These are phyloP conservation scores for Bryoerythrophyllum caledonicum DNA, from an alignment of 225 moss, liverwort and hornwort species.

Conservation along the genomic window DNA sequence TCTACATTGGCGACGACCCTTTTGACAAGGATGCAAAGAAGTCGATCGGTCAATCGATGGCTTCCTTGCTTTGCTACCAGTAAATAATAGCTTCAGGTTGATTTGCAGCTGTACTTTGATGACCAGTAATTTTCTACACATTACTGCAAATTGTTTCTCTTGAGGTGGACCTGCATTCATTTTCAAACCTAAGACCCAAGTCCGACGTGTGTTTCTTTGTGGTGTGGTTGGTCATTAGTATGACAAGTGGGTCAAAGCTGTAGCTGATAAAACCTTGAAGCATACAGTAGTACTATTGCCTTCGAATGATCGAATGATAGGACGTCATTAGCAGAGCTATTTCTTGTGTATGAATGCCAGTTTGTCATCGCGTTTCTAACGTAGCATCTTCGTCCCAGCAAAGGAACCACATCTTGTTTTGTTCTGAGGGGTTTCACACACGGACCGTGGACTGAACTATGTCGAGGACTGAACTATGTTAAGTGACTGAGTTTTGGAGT, in stretches of 20 bases:
- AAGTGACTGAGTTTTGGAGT: too few relatives aligned
- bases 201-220: neutral
- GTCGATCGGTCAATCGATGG: conserved; percentile 50
- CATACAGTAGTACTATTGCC: neutral
- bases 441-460: too few relatives aligned
- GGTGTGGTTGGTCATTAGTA: neutral
- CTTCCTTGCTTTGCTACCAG: conserved; percentile 40
- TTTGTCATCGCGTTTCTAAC: neutral
- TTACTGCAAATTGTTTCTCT: conserved; percentile 5
- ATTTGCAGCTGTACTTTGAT: neutral
- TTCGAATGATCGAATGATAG: neutral
- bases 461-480: too few relatives aligned
- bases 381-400: neutral
- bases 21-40: conserved; percentile 83
- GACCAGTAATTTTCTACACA: neutral
- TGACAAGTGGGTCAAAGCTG: neutral
- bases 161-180: conserved; percentile 8
- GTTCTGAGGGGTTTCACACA: too few relatives aligned
- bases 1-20: conserved; percentile 89
- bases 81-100: conserved; percentile 24
- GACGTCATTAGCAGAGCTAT: neutral
- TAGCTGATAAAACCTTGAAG: neutral
- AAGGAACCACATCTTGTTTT: neutral
- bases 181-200: neutral
- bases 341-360: neutral